These are phyloP conservation scores for Sporothrix schenckii DNA, from an alignment of 2,329 filamentous ascomycete species.

Conservation along the genomic window DNA sequence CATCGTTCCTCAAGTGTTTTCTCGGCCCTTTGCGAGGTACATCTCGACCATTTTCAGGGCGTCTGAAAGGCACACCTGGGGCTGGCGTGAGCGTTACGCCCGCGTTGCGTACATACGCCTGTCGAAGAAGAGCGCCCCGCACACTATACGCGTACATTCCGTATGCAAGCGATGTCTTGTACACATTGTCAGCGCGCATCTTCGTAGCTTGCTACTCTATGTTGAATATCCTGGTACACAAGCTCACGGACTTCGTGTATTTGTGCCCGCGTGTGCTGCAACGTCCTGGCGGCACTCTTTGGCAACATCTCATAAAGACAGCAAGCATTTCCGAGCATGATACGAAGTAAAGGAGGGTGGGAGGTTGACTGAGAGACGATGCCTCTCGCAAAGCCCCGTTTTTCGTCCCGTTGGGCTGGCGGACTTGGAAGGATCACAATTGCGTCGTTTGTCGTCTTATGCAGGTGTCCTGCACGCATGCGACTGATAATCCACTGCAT, in stretches of 20 bases:
- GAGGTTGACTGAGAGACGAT: not conserved
- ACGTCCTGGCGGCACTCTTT: no score
- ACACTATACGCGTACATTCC: constrained; percentile 8
- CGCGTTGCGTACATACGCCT: constrained; percentile 23
- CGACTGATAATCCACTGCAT: not conserved
- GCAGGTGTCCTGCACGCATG: constrained; percentile 8
- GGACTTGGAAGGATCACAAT: constrained; percentile 1
- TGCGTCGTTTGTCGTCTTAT: constrained; percentile 22
- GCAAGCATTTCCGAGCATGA: not conserved
- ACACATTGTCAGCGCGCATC: not conserved
- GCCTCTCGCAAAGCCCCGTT: not conserved
- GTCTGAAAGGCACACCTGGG: not conserved
- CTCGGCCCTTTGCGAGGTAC: not conserved
- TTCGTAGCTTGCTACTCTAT: not conserved
- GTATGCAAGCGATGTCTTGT: not conserved
- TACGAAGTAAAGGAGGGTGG: not conserved
- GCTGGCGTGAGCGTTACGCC: not conserved
- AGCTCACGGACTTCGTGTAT: not conserved
- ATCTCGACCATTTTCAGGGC: not conserved
- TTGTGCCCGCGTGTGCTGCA: not conserved
- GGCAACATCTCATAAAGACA: not conserved
- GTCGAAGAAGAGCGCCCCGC: not conserved
- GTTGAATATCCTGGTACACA: not conserved
- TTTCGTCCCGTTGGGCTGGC: constrained; percentile 20
- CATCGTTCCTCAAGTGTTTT: not conserved